These are phyloP conservation scores for Vaccinium vitisidaea DNA, from an alignment of 148 eudicot genomes.

Conservation along the genomic window DNA sequence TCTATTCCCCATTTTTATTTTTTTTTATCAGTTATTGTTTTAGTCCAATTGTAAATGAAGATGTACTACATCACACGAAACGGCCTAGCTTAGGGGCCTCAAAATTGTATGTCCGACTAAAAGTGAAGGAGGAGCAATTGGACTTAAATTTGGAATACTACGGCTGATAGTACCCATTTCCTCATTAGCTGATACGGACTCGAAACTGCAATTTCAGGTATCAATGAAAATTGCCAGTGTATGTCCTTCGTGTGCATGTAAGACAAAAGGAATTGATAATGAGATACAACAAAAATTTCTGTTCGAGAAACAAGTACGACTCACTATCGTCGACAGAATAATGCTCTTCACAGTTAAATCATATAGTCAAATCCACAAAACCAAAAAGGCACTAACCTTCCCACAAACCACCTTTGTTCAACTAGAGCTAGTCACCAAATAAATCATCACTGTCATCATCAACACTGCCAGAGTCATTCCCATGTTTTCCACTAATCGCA, in stretches of 20 bases:
- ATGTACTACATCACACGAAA: background rate
- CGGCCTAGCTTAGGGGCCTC: background rate
- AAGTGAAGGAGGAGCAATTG: background rate
- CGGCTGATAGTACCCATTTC: background rate
- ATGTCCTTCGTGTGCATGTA: background rate
- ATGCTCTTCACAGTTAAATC: constrained; percentile 7
- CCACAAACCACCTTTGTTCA: background rate
- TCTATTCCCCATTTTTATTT: background rate
- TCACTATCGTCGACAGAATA: background rate
- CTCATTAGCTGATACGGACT: background rate
- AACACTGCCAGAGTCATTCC: constrained; percentile 23
- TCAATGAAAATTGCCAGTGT: background rate
- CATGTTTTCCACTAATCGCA: constrained; percentile 24
- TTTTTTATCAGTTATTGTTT: background rate
- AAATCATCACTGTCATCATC: constrained; percentile 61
- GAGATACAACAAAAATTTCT: constrained; percentile 22
- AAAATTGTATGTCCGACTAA: background rate
- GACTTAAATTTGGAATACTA: background rate
- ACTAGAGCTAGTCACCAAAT: constrained; percentile 62
- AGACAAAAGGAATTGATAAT: background rate
- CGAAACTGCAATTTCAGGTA: constrained; percentile 10
- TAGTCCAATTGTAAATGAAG: background rate
- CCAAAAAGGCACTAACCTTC: constrained; percentile 10
- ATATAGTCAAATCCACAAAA: constrained; percentile 8
- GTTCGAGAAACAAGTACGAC: constrained; percentile 8